phyloP scores from a whole-genome alignment of 306 rosid genomes.

The Herpetospermum pedunculosum region DNA sequence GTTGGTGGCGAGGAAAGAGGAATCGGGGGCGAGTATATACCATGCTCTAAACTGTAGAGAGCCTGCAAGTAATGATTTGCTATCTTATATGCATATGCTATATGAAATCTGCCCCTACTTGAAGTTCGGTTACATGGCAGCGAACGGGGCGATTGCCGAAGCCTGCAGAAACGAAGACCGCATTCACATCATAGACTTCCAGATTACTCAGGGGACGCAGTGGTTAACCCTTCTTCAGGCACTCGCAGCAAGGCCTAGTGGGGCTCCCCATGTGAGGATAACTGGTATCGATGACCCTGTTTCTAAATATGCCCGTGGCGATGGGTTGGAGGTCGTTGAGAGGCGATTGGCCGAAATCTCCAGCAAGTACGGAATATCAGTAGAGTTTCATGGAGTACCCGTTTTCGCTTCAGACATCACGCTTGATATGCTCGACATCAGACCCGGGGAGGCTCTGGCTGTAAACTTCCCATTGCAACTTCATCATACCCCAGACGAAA shows the following conservation, averaged over 20 bases:
- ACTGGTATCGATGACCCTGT: slow-evolving; percentile 85
- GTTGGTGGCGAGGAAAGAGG: slow-evolving; percentile 74
- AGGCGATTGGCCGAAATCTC: slow-evolving; percentile 49
- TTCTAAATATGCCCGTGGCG: slow-evolving; percentile 67
- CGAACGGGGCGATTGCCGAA: slow-evolving; percentile 92
- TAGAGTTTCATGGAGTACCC: slow-evolving; percentile 76
- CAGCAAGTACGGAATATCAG: slow-evolving; percentile 46
- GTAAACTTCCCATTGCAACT: slow-evolving; percentile 91
- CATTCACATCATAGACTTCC: slow-evolving; percentile 88
- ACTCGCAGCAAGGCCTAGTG: slow-evolving; percentile 81
- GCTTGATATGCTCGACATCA: slow-evolving; percentile 54
- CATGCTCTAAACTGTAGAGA: slow-evolving; percentile 72
- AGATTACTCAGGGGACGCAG: slow-evolving; percentile 80
- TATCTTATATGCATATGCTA: slow-evolving; percentile 77
- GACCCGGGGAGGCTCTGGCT: slow-evolving; percentile 80
- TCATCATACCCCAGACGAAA: slow-evolving; percentile 95
- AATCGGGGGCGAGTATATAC: slow-evolving; percentile 70
- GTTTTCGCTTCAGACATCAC: slow-evolving; percentile 57
- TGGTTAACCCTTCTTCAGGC: slow-evolving; percentile 98
- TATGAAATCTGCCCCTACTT: slow-evolving; percentile 88
- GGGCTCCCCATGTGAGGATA: slow-evolving; percentile 77
- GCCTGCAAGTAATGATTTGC: slow-evolving; percentile 73
- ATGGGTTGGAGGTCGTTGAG: slow-evolving; percentile 56
- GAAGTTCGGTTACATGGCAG: slow-evolving; percentile 98
- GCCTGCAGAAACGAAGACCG: slow-evolving; percentile 74